These are phyloP conservation scores for Boletus mariae DNA, from an alignment of 1,284 basidiomycete genomes.

Conservation along the genomic window DNA sequence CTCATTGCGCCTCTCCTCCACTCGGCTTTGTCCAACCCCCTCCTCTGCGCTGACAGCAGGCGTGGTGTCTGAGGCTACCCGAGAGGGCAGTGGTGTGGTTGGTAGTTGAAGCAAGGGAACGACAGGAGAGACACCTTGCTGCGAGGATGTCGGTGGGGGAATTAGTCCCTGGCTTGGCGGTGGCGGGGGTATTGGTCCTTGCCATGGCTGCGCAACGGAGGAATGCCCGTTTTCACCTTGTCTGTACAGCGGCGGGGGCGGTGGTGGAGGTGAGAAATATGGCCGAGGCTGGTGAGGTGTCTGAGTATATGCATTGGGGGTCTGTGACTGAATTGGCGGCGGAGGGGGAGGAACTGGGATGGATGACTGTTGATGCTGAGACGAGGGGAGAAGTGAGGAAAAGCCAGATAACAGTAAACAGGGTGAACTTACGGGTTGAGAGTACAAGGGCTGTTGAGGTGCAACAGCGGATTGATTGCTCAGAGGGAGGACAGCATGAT, in stretches of 20 bases:
- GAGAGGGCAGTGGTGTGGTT: neutral
- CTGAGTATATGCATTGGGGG: slow-evolving; percentile 8
- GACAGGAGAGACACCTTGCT: neutral
- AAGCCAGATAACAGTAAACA: slow-evolving; percentile 17
- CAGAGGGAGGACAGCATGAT: neutral
- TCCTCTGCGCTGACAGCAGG: neutral
- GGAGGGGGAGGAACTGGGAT: slow-evolving; percentile 15
- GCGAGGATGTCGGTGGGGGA: slow-evolving; percentile 1
- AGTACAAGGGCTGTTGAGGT: slow-evolving; percentile 29
- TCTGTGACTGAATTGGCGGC: slow-evolving; percentile 13
- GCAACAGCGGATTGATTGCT: slow-evolving; percentile 3
- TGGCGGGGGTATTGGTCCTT: neutral
- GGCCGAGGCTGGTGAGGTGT: slow-evolving; percentile 13
- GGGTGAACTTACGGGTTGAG: slow-evolving; percentile 32
- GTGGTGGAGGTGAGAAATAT: slow-evolving; percentile 17
- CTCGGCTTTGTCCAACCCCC: neutral
- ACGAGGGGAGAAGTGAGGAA: slow-evolving; percentile 3
- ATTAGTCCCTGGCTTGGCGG: slow-evolving; percentile 3
- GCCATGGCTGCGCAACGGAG: slow-evolving; percentile 8
- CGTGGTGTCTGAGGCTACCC: neutral
- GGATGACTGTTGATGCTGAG: slow-evolving; percentile 14
- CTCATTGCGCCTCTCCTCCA: slow-evolving; percentile 2
- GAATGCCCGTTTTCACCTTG: slow-evolving; percentile 4
- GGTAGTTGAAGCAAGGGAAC: neutral
- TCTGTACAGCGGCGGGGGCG: slow-evolving; percentile 8